These are phyloP conservation scores for Tuber calosporum DNA, from an alignment of 495 filamentous ascomycete species.

Conservation along the genomic window DNA sequence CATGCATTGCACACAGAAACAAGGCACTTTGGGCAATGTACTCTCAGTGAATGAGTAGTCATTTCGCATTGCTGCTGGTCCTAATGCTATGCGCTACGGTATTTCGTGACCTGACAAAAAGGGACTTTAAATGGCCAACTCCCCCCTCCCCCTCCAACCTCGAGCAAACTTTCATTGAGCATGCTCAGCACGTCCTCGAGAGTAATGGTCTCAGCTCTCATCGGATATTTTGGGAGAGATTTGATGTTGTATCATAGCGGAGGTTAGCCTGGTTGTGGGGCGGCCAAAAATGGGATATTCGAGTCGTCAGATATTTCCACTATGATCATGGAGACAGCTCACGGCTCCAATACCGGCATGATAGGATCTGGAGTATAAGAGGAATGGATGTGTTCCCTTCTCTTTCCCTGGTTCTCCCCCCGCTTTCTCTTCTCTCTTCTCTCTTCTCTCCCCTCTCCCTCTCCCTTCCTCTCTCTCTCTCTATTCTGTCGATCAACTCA, in stretches of 20 bases:
- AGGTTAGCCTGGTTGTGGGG: background rate
- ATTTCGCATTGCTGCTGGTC: background rate
- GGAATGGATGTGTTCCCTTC: slow-evolving; percentile 1
- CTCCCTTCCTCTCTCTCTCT: slow-evolving; percentile 10
- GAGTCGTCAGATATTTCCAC: slow-evolving; percentile 7
- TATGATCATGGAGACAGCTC: slow-evolving; percentile 5
- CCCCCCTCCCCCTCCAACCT: background rate
- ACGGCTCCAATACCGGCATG: slow-evolving; percentile 1
- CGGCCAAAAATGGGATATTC: slow-evolving; percentile 3
- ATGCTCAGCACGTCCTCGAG: background rate
- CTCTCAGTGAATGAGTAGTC: background rate
- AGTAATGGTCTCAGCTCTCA: background rate
- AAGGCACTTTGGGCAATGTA: background rate
- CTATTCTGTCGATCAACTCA: slow-evolving; percentile 24
- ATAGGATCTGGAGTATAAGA: background rate
- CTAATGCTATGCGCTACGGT: background rate
- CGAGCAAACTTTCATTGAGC: background rate
- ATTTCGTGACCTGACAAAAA: background rate
- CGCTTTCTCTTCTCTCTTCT: slow-evolving; percentile 13
- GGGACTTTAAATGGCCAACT: background rate
- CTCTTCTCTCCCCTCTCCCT: slow-evolving; percentile 6
- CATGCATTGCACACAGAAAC: background rate
- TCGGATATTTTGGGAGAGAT: background rate
- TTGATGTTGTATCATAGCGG: slow-evolving; percentile 4
- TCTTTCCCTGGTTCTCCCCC: slow-evolving; percentile 1